Evolutionary conservation across 441 rosid genomes (phyloP), one percentile per base, ranked within the genome.

Genomic region (Croton setiger): DNA sequence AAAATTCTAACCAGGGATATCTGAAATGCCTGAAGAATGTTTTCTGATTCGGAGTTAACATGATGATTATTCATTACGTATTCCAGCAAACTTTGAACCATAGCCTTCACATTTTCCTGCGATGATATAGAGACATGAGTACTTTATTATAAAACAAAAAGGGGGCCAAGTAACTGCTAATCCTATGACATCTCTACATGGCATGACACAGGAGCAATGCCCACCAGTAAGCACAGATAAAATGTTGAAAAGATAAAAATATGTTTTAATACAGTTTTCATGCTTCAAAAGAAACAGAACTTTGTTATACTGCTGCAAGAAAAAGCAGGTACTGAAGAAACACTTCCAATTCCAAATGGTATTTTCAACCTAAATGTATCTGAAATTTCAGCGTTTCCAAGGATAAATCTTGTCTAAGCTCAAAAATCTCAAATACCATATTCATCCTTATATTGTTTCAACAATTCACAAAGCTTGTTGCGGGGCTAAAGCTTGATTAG

Each of bases 11-110:
- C 99, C 91, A 93, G 74, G 61, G 98, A 89, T 66, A 96, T 79
- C 80, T 84, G 91, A 74, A 96, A 96, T 23, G 97, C 99, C 82
- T 96, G 96, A 76, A 88, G 83, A 52, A 76, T 69, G 67, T 86
- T 71, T 58, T 72, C 80, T 21, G 89, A 89, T 78, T 91, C 93
- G 76, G 72, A 70, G 60, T 56, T 76, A 67, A 93, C 83, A 73
- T 37, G 85, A 75, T 86, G 86, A 79, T 93, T 85, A 71, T 83
- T 86, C 82, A 93, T 79, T 43, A 96, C 86, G 83, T 89, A 91
- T 76, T 83, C 87, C 48, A 88, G 88, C 78, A 91, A 81, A 61
- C 67, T 79, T 68, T 82, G 89, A 78, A 72, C 89, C 79, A 83
- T 80, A 65, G 65, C 73, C 79, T 75, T 87, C 72, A 81, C 82